Base-by-base conservation (phyloP, 441 rosid species). In the Arabidopsis lyrata region DNA sequence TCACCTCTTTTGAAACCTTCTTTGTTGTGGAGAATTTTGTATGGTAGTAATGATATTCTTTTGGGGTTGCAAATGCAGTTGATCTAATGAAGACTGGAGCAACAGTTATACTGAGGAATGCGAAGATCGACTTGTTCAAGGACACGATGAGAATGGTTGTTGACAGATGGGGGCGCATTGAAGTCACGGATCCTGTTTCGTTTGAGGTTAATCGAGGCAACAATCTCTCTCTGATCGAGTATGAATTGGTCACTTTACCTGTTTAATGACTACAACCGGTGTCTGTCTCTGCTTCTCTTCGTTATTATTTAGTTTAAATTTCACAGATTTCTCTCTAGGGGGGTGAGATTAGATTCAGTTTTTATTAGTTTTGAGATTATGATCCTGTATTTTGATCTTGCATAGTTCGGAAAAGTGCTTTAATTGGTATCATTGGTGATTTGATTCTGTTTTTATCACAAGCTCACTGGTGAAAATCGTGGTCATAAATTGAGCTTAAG, bases 91-190 rank as follows among this genome's bases (percentile, higher is more conserved):
- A 73, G 49, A 69, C 78, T 1, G 97, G 88, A 3, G 50, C 86
- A 61, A 90, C 94, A 16, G 82, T 92, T 20, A 85, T 85, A 55
- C 79, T 92, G 69, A 86, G 94, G 2, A 92, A 90, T 80, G 97
- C 97, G 3, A 92, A 86, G 89, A 88, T 90, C 36, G 92, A 87
- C 74, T 80, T 91, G 96, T 90, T 88, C 81, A 92, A 90, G 82
- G 84, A 88, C 29, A 82, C 92, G 1, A 90, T 92, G 95, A 85
- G 97, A 81, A 79, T 92, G 68, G 92, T 90, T 5, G 93, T 91
- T 31, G 97, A 91, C 70, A 88, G 88, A 78, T 91, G 97, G 96
- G 97, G 96, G 29, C 96, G 84, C 14, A 78, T 91, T 14, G 93
- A 91, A 81, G 88, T 83, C 47, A 77, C 90, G 0, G 88, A 86